Evolutionary conservation across 495 filamentous ascomycete species (phyloP).

Genomic region (Amniculicola lignicola): DNA sequence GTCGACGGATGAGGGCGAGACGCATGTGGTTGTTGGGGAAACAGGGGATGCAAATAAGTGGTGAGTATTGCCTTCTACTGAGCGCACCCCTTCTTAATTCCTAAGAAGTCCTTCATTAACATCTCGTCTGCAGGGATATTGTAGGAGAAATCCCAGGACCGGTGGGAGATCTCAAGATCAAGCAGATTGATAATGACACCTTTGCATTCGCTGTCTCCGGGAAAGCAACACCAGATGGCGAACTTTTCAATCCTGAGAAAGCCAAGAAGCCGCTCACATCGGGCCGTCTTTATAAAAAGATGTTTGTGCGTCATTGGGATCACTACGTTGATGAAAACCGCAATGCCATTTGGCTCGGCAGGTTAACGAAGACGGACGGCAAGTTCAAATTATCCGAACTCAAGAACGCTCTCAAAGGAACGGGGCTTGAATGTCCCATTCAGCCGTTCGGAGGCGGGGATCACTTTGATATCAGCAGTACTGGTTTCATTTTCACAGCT

Average conservation of each 20-base stretch:
- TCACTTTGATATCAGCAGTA: conserved; percentile 56
- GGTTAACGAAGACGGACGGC: conserved; percentile 45
- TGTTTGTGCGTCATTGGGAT: conserved; percentile 66
- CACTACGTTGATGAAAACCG: conserved; percentile 35
- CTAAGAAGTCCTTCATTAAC: too few relatives aligned
- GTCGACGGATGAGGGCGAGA: conserved; percentile 62
- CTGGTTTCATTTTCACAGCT: conserved; percentile 72
- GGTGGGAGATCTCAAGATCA: conserved; percentile 71
- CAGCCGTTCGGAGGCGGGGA: conserved; percentile 59
- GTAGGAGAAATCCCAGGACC: conserved; percentile 63
- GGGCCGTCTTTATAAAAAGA: conserved; percentile 53
- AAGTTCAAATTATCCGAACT: conserved; percentile 47
- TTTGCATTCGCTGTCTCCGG: conserved; percentile 69
- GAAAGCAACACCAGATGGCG: conserved; percentile 55
- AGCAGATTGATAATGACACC: conserved; percentile 59
- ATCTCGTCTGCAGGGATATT: too few relatives aligned
- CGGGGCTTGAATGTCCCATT: conserved; percentile 59
- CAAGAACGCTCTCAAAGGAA: conserved; percentile 57
- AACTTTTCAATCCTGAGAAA: conserved; percentile 54
- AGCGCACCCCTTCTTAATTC: too few relatives aligned
- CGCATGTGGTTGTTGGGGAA: conserved; percentile 54
- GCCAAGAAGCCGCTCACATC: conserved; percentile 52
- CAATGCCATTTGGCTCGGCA: conserved; percentile 70
- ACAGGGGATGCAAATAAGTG: too few relatives aligned
- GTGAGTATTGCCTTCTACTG: too few relatives aligned